Evolutionary conservation across 1,284 basidiomycete species (phyloP).

Genomic region (Termitomyces sp.): DNA sequence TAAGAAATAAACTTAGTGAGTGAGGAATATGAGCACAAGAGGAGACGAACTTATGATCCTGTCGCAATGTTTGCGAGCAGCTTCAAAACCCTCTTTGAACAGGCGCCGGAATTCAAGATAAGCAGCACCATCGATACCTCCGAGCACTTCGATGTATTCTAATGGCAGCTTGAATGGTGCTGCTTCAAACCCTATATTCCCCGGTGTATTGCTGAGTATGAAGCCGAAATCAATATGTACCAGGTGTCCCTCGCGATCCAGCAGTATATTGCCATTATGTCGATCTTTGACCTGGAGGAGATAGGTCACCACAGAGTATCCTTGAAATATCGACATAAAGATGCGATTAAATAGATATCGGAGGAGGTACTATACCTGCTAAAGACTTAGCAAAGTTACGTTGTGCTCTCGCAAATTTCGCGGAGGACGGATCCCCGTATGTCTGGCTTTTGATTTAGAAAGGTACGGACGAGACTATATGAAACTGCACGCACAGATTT

Average conservation of each 20-base stretch:
- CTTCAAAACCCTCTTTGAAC: constrained; percentile 92
- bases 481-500: constrained; percentile 53
- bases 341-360: neutral
- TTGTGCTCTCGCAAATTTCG: constrained; percentile 81
- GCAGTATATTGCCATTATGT: constrained; percentile 97
- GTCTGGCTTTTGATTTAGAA: constrained; percentile 45
- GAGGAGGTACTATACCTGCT: constrained; percentile 53
- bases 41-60: constrained; percentile 81
- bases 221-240: constrained; percentile 99
- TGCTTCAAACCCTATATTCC: constrained; percentile 97
- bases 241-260: constrained; percentile 92
- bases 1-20: constrained; percentile 25
- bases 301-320: constrained; percentile 93
- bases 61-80: constrained; percentile 94
- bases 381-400: constrained; percentile 93
- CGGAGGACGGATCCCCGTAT: constrained; percentile 85
- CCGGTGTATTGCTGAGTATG: constrained; percentile 95
- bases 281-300: constrained; percentile 98
- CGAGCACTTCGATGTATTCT: constrained; percentile 96
- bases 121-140: constrained; percentile 75
- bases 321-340: constrained; percentile 32
- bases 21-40: neutral
- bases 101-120: constrained; percentile 84
- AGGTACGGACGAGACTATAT: constrained; percentile 1
- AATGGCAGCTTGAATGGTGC: constrained; percentile 95